phyloP scores from a whole-genome alignment of 352 stramenopile species.

The Globisporangium alternatum region DNA sequence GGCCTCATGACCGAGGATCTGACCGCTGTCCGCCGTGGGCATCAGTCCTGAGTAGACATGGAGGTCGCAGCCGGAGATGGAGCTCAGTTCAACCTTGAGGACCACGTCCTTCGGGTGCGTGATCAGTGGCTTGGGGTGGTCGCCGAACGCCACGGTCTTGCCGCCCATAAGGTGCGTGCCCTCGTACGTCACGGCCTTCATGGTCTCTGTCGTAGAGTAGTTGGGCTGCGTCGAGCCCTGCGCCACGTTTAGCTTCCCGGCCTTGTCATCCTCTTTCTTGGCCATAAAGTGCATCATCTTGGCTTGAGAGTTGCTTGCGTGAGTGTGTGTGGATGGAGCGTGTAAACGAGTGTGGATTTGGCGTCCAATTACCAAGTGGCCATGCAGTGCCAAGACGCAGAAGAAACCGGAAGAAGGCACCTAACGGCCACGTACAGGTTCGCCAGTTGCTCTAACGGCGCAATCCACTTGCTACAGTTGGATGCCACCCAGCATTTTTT shows the following conservation, averaged over 20 bases:
- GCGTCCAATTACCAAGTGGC: background rate
- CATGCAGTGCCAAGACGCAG: background rate
- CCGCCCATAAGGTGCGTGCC: constrained; percentile 19
- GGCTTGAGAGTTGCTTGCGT: background rate
- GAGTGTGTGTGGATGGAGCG: background rate
- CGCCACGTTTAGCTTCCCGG: constrained; percentile 29
- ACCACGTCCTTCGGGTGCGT: constrained; percentile 33
- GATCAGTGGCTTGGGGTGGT: constrained; percentile 26
- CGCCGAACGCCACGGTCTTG: constrained; percentile 27
- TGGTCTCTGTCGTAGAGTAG: constrained; percentile 23
- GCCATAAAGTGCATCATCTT: constrained; percentile 27
- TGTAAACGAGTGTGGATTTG: background rate
- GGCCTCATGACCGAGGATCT: constrained; percentile 46
- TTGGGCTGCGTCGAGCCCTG: constrained; percentile 26
- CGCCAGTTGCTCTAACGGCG: background rate
- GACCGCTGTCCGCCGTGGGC: constrained; percentile 32
- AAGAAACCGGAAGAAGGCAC: too few relatives aligned
- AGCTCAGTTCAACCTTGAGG: constrained; percentile 26
- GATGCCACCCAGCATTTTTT: background rate
- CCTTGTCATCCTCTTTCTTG: constrained; percentile 30
- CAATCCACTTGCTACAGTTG: background rate
- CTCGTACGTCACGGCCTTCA: constrained; percentile 37
- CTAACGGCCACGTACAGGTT: too few relatives aligned
- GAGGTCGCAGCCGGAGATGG: constrained; percentile 39
- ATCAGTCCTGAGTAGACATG: constrained; percentile 37